Evolutionary conservation across 106 monocot genomes (phyloP).

Genomic region (Allium fistulosum): DNA sequence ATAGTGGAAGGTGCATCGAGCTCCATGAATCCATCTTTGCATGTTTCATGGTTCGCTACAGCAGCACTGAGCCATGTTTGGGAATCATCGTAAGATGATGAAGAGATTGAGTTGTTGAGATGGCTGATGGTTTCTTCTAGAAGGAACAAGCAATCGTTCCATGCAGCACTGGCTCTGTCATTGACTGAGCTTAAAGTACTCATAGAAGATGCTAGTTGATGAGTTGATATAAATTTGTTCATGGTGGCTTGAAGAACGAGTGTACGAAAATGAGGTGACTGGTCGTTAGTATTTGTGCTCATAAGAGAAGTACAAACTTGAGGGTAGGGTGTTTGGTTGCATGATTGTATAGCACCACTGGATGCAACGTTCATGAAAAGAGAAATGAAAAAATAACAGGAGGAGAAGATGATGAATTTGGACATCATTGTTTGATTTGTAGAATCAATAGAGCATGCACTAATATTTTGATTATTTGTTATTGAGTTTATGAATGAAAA

Average conservation of each 20-base stretch:
- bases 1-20: too few relatives aligned
- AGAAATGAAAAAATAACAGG: too few relatives aligned
- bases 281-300: not conserved
- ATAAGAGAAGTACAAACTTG: constrained; percentile 15
- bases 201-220: constrained; percentile 1
- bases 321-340: constrained; percentile 28
- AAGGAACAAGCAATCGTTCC: constrained; percentile 15
- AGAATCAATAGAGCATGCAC: too few relatives aligned
- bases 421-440: too few relatives aligned
- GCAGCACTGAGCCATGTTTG: too few relatives aligned
- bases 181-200: not conserved
- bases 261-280: not conserved
- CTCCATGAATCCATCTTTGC: too few relatives aligned
- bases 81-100: too few relatives aligned
- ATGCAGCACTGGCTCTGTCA: constrained; percentile 8
- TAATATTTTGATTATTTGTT: too few relatives aligned
- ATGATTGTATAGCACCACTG: constrained; percentile 6
- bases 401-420: too few relatives aligned
- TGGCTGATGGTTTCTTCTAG: constrained; percentile 11
- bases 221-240: constrained; percentile 2
- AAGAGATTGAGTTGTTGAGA: constrained; percentile 1
- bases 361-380: not conserved
- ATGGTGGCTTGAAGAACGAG: constrained; percentile 10
- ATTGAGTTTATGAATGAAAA: too few relatives aligned
- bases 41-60: too few relatives aligned